Conservation (phyloP, 2,329 filamentous ascomycete genomes). For the Aspergillus neotritici region DNA sequence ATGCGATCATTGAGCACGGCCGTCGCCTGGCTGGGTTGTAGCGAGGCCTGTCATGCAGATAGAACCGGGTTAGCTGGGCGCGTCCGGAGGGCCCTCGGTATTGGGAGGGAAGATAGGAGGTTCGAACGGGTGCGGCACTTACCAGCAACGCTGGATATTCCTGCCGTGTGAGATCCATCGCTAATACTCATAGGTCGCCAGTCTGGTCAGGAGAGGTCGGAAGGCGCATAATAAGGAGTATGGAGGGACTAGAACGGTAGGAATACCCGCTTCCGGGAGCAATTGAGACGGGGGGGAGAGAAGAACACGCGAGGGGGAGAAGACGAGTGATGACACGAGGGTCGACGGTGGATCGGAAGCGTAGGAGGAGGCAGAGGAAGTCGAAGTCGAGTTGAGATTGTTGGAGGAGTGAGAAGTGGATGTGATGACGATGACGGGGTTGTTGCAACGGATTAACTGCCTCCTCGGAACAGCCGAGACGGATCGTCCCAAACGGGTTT, state of each 20-base stretch:
- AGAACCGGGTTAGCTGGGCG: conserved; percentile 56
- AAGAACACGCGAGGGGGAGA: conserved; percentile 10
- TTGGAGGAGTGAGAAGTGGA: conserved; percentile 12
- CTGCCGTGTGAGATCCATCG: conserved; percentile 72
- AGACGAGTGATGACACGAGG: not conserved
- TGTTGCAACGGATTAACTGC: conserved; percentile 2
- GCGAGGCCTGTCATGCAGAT: conserved; percentile 56
- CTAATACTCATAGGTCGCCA: conserved; percentile 24
- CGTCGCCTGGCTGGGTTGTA: conserved; percentile 78
- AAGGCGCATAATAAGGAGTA: conserved; percentile 30
- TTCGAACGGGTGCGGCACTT: conserved; percentile 34
- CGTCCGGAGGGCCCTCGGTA: conserved; percentile 34
- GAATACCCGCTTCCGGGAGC: conserved; percentile 22
- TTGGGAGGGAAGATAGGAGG: not conserved
- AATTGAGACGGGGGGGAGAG: conserved; percentile 6
- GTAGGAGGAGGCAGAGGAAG: conserved; percentile 7
- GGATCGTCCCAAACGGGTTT: not conserved
- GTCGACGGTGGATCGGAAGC: not conserved
- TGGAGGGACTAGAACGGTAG: conserved; percentile 12
- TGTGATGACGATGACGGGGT: conserved; percentile 13
- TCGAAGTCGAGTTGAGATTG: conserved; percentile 10
- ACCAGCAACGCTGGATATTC: conserved; percentile 96
- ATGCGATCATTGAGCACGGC: conserved; percentile 79
- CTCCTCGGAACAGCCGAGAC: conserved; percentile 1
- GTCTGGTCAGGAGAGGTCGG: conserved; percentile 13